These are phyloP conservation scores for Aspergillus flavus DNA, from an alignment of 2,329 filamentous ascomycete genomes.

Conservation along the genomic window DNA sequence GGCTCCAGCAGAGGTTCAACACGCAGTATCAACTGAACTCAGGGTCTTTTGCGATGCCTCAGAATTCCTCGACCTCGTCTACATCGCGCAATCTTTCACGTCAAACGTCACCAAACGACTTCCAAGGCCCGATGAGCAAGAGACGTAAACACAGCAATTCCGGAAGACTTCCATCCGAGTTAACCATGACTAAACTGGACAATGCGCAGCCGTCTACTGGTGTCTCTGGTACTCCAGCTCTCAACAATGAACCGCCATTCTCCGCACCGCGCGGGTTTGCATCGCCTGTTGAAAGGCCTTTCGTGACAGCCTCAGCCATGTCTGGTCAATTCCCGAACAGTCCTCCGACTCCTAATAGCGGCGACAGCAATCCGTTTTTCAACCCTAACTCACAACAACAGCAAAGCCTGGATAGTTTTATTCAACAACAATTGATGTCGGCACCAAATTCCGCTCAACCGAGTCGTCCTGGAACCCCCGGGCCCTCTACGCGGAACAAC, in stretches of 20 bases:
- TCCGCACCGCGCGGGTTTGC: conserved; percentile 40
- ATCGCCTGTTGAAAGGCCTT: conserved; percentile 49
- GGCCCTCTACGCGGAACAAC: conserved; percentile 45
- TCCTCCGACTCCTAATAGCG: conserved; percentile 68
- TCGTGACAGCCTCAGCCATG: conserved; percentile 47
- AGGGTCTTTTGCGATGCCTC: conserved; percentile 42
- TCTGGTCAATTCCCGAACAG: conserved; percentile 58
- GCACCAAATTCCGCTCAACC: conserved; percentile 72
- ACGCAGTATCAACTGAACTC: conserved; percentile 44
- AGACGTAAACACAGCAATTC: conserved; percentile 78
- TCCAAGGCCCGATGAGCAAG: conserved; percentile 69
- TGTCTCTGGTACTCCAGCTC: conserved; percentile 38
- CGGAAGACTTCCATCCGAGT: conserved; percentile 68
- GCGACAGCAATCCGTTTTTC: conserved; percentile 62
- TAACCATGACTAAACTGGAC: conserved; percentile 83
- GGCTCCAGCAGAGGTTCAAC: conserved; percentile 56
- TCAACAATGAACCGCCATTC: conserved; percentile 45
- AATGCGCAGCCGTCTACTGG: conserved; percentile 47
- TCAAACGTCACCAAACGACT: conserved; percentile 69
- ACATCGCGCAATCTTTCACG: conserved; percentile 68
- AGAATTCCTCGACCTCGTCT: conserved; percentile 35
- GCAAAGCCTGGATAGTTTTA: conserved; percentile 66
- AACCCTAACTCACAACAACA: conserved; percentile 60
- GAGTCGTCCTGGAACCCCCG: conserved; percentile 78
- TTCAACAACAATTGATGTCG: conserved; percentile 68